These are phyloP conservation scores for Mimosa pudica DNA, from an alignment of 306 rosid genomes.

Conservation along the genomic window DNA sequence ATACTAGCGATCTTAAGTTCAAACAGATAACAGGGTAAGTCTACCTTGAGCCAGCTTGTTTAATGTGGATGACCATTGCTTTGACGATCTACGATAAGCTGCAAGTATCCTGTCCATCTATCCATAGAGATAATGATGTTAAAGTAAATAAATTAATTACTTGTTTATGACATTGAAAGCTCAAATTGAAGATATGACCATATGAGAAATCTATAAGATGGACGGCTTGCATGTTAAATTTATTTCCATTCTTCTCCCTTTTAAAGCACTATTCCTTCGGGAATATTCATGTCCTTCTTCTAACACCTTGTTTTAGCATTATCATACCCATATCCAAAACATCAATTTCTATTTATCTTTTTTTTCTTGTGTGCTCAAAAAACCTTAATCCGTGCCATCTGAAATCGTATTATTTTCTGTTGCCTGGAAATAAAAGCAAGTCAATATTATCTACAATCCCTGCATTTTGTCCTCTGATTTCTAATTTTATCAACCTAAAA, in stretches of 20 bases:
- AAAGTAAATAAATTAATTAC: conserved; percentile 45
- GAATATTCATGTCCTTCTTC: conserved; percentile 4
- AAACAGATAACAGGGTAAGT: conserved; percentile 27
- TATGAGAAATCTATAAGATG: too few relatives aligned
- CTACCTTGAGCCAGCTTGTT: conserved; percentile 52
- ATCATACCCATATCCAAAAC: not conserved
- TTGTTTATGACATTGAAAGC: not conserved
- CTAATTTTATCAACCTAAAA: not conserved
- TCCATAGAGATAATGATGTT: not conserved
- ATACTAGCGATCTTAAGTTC: conserved; percentile 6
- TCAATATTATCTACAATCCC: not conserved
- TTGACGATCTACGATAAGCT: conserved; percentile 81
- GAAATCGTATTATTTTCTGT: not conserved
- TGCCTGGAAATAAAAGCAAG: not conserved
- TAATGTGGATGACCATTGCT: conserved; percentile 85
- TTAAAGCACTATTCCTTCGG: not conserved
- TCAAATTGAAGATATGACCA: too few relatives aligned
- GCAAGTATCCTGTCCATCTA: conserved; percentile 59
- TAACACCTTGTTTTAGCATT: conserved; percentile 4
- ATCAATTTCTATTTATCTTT: not conserved
- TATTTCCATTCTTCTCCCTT: not conserved
- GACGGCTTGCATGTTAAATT: not conserved
- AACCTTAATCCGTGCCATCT: not conserved
- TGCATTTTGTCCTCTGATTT: not conserved
- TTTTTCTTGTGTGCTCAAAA: too few relatives aligned